Evolutionary conservation across 495 filamentous ascomycete species (phyloP).

Genomic region (Penicillium salamii): DNA sequence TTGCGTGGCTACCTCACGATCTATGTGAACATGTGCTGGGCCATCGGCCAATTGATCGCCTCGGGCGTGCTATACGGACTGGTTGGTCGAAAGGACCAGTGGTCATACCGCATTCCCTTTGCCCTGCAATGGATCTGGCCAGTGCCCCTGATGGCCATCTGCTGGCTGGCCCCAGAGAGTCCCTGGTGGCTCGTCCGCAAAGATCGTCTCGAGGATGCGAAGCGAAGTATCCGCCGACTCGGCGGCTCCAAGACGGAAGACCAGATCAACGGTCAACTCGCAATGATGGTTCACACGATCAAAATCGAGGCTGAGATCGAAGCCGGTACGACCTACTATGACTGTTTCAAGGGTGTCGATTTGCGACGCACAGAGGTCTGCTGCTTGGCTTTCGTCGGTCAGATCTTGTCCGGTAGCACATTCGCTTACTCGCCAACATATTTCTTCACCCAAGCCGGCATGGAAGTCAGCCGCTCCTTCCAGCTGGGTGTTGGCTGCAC

Average conservation of each 20-base stretch:
- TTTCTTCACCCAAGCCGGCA: slow-evolving; percentile 70
- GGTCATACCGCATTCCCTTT: slow-evolving; percentile 56
- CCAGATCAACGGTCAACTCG: slow-evolving; percentile 42
- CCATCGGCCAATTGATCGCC: slow-evolving; percentile 60
- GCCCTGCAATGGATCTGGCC: slow-evolving; percentile 68
- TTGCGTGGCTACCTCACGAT: slow-evolving; percentile 55
- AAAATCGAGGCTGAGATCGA: slow-evolving; percentile 57
- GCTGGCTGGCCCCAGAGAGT: slow-evolving; percentile 58
- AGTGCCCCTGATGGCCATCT: slow-evolving; percentile 52
- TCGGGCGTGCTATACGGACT: slow-evolving; percentile 53
- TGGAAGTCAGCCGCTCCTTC: slow-evolving; percentile 53
- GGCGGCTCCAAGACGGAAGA: slow-evolving; percentile 48
- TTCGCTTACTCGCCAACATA: slow-evolving; percentile 72
- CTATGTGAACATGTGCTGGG: slow-evolving; percentile 66
- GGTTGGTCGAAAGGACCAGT: slow-evolving; percentile 28
- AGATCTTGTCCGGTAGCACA: slow-evolving; percentile 67
- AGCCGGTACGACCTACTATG: slow-evolving; percentile 55
- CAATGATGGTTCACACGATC: slow-evolving; percentile 61
- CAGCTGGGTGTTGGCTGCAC: slow-evolving; percentile 46
- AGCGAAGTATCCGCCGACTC: slow-evolving; percentile 37
- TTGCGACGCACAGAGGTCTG: slow-evolving; percentile 69
- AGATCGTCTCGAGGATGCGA: slow-evolving; percentile 47
- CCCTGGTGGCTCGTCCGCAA: slow-evolving; percentile 65
- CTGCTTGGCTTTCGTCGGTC: slow-evolving; percentile 67
- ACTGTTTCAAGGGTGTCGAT: slow-evolving; percentile 71